phyloP scores from a whole-genome alignment of 805 yeast species.

The Suhomyces sp. region DNA sequence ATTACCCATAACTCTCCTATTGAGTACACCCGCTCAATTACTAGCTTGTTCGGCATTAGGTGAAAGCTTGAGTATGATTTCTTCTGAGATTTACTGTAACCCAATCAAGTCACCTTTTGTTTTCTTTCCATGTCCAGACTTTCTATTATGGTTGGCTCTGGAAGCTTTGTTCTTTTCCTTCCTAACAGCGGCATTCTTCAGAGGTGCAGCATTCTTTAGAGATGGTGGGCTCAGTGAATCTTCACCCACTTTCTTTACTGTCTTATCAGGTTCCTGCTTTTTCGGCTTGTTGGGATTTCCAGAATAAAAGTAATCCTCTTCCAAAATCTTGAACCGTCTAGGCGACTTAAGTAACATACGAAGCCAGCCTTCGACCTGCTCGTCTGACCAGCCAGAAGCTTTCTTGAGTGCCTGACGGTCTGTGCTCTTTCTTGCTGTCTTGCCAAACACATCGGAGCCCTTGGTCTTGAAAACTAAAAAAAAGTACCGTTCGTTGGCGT shows the following conservation, averaged over 20 bases:
- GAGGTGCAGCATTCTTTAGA: constrained; percentile 3
- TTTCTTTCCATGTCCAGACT: constrained; percentile 59
- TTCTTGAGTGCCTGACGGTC: constrained; percentile 50
- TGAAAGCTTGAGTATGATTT: not conserved
- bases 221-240: not conserved
- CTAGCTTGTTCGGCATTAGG: too few relatives aligned
- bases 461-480: constrained; percentile 52
- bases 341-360: constrained; percentile 69
- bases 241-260: not conserved
- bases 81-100: constrained; percentile 16
- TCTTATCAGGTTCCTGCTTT: not conserved
- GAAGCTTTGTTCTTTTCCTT: constrained; percentile 57
- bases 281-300: constrained; percentile 16
- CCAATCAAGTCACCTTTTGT: constrained; percentile 27
- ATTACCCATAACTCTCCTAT: too few relatives aligned
- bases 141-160: constrained; percentile 64
- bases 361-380: constrained; percentile 93
- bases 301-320: constrained; percentile 48
- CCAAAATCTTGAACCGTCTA: constrained; percentile 56
- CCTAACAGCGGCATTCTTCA: constrained; percentile 33
- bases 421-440: constrained; percentile 48
- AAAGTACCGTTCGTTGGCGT: constrained; percentile 50
- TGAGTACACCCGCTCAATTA: too few relatives aligned
- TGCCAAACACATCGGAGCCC: constrained; percentile 43
- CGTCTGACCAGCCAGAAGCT: constrained; percentile 73